Percentiles rank a stretch among this genome's conserved stretches.
These are phyloP conservation scores for Schizothecium vesticola DNA, from an alignment of 495 filamentous ascomycete genomes.

Conservation along the genomic window DNA sequence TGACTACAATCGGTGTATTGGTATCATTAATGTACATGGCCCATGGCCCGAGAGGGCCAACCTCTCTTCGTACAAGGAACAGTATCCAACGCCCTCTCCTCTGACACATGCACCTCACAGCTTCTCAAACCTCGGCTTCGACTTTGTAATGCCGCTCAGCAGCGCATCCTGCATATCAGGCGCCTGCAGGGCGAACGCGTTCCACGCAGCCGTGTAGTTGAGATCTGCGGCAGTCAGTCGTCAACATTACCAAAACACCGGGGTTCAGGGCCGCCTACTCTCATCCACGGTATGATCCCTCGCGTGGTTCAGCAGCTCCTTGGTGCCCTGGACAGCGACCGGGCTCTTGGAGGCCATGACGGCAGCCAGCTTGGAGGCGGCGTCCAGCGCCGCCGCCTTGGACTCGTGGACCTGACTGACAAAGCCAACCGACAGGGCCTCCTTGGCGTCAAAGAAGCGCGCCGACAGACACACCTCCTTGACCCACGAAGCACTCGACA, in stretches of 20 bases:
- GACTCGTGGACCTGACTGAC: constrained; percentile 69
- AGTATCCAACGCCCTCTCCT: neutral
- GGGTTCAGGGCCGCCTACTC: constrained; percentile 44
- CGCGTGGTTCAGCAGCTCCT: constrained; percentile 84
- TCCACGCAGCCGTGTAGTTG: constrained; percentile 83
- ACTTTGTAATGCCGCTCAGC: constrained; percentile 70
- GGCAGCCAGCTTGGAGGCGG: constrained; percentile 60
- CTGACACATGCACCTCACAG: constrained; percentile 43
- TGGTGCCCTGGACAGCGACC: constrained; percentile 87
- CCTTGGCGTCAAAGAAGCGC: constrained; percentile 67
- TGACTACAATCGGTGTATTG: neutral
- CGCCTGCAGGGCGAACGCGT: constrained; percentile 74
- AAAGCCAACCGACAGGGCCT: constrained; percentile 78
- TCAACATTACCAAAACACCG: constrained; percentile 3
- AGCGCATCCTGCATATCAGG: constrained; percentile 70
- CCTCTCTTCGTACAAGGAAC: no score
- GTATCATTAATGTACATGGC: neutral
- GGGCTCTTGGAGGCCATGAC: constrained; percentile 79
- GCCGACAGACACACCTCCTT: constrained; percentile 85
- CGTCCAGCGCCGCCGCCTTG: constrained; percentile 56
- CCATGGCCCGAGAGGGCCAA: no score
- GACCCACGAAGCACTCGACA: constrained; percentile 74
- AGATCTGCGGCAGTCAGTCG: constrained; percentile 48
- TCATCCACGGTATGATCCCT: constrained; percentile 73
- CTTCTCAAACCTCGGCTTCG: constrained; percentile 81